Conservation (phyloP, 495 filamentous ascomycete genomes). For the Xylaria grammica region DNA sequence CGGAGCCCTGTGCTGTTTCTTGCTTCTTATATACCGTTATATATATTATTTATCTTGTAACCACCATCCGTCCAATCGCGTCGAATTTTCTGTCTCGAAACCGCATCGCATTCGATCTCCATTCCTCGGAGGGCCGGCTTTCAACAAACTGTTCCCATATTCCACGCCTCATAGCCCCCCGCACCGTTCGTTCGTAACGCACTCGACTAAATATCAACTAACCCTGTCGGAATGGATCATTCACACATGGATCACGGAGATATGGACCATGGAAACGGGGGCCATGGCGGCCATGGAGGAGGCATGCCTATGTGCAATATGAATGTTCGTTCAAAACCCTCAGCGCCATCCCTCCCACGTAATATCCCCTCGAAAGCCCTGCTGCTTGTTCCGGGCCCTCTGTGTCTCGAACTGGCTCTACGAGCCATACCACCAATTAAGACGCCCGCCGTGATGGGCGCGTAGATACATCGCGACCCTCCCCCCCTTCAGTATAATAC, state of each 20-base stretch:
- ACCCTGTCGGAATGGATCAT: constrained; percentile 12
- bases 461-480: neutral
- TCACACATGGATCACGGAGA: constrained; percentile 49
- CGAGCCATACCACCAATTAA: neutral
- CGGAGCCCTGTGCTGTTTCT: constrained; percentile 2
- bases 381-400: constrained; percentile 9
- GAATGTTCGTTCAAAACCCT: constrained; percentile 64
- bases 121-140: no score
- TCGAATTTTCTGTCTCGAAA: no score
- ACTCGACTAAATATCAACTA: neutral
- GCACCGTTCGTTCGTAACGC: no score
- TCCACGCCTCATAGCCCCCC: no score
- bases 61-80: no score
- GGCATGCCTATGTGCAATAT: constrained; percentile 68
- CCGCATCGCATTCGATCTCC: no score
- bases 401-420: neutral
- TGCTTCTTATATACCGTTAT: neutral
- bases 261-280: constrained; percentile 65
- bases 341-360: constrained; percentile 12
- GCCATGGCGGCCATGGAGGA: constrained; percentile 34
- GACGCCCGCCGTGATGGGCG: neutral
- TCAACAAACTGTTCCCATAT: no score
- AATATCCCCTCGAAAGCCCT: neutral
- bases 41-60: no score
- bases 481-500: constrained; percentile 11